Evolutionary conservation across 306 rosid genomes (phyloP), one percentile per base, ranked within the genome.

Genomic region (Rosa chinensis): DNA sequence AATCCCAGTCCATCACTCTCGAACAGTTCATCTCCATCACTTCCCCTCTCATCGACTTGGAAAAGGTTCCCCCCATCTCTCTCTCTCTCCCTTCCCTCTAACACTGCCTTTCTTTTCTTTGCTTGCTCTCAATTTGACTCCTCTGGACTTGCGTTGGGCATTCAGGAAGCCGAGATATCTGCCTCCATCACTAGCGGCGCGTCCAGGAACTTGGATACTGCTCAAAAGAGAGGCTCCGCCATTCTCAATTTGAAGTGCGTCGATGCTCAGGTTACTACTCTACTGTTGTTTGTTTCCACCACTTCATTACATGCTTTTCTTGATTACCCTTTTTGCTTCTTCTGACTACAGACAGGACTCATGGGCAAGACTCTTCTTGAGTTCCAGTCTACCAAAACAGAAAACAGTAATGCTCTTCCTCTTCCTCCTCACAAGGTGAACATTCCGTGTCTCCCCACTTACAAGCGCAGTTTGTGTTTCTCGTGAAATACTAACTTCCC

Each of bases 401-500:
- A 95, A 53, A 55, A 55, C 61, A 20, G 11, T 17, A 96, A 92
- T 20, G 96, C 93, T 82, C 99, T 95, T 89, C 99, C 93, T 82
- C 99, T 95, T 88, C 99, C 99, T 76, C 90, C 98, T 53, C 99
- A 95, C 89, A 95, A 89, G 98, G 99, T 95, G 74, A 87, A 74
- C 40, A 12, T 1, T 25, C n/a, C 18, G 2, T 32, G 37, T 32
- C 59, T 53, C 8, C 47, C 35, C 12, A 59, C 11, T 58, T 70
- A 37, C 21, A 20, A 4, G 4, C 39, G 59, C 23, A 32, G 6
- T 75, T 62, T 56, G 13, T 32, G 16, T 14, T 73, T 52, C 71
- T 52, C 11, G 20, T 74, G 18, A 70, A 21, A 32, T 32, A 32
- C 37, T 2, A 32, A 32, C 37, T 32, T 32, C 3, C 3, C 3